A percentile compares a stretch with the other conserved stretches of the same genome.
phyloP scores from a whole-genome alignment of 1,284 basidiomycete genomes.

The Clitocybe nebularis region DNA sequence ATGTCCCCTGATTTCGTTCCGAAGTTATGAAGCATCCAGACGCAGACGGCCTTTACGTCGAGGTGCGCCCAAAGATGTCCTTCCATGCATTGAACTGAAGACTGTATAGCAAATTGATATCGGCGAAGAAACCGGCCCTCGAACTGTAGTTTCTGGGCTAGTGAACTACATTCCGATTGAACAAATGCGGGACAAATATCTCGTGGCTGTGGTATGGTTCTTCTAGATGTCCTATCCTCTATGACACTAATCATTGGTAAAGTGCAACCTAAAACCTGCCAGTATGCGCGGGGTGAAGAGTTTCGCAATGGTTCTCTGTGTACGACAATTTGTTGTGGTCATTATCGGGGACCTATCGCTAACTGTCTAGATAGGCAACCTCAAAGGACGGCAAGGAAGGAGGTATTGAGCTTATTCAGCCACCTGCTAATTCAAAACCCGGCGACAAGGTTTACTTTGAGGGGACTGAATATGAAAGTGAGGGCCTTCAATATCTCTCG shows the following conservation, averaged over 20 bases:
- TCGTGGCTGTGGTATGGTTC: conserved; percentile 69
- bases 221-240: not conserved
- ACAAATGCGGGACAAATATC: conserved; percentile 80
- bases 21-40: conserved; percentile 92
- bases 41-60: conserved; percentile 88
- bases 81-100: conserved; percentile 4
- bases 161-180: conserved; percentile 95
- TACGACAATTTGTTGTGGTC: conserved; percentile 32
- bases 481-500: conserved; percentile 18
- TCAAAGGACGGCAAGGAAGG: conserved; percentile 85
- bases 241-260: conserved; percentile 6
- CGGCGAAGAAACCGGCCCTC: conserved; percentile 88
- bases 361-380: conserved; percentile 73
- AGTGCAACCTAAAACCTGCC: conserved; percentile 95
- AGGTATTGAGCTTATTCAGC: conserved; percentile 88
- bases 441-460: conserved; percentile 95
- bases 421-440: conserved; percentile 81
- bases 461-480: conserved; percentile 78
- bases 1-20: conserved; percentile 6
- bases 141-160: conserved; percentile 92
- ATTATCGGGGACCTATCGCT: no score
- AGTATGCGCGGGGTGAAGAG: conserved; percentile 96
- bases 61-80: conserved; percentile 42
- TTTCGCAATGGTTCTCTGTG: conserved; percentile 93
- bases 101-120: conserved; percentile 81